Base-by-base conservation (phyloP, 495 filamentous ascomycete genomes). In the Letharia lupina region DNA sequence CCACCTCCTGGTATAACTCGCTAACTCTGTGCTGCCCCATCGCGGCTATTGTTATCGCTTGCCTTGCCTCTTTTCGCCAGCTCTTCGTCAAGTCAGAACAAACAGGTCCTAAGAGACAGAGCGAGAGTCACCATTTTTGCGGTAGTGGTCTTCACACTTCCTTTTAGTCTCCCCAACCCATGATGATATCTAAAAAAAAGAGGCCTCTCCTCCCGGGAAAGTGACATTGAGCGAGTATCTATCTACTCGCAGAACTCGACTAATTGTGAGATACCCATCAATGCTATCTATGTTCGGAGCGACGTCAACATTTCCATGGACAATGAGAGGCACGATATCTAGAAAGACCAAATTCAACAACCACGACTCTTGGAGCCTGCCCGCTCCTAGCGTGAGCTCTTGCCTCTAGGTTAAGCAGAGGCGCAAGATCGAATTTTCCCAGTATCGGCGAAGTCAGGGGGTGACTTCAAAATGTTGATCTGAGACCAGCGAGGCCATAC, bases 11-110 rank as follows among this genome's bases (percentile, higher is more conserved):
- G 39, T 18, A 15, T 39, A 16, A 60, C 41, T 40, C 18, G 18
- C 20, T 44, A 60, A 42, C 16, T 41, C 15, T 45, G 4, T 28
- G 20, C 10, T 40, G 20, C 20, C 7, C 10, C 10, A 18, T 39
- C 44, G 41, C 62, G 65, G 66, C 66, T 18, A 64, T 68, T 18
- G 45, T 64, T 13, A 47, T 68, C 37, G 61, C 62, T 8, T 68
- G 66, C 56, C 62, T 68, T 18, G 56, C 31, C n/a, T 68, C 66
- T 12, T 68, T 68, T 45, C 66, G 66, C 62, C 54, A 64, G 42
- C 61, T 65, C 40, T 70, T 59, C 57, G 60, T 67, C 40, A 52
- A 66, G 23, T 47, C 23, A n/a, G 39, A 48, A 48, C 23, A 47
- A 7, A 7, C 60, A 15, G 23, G 41, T 4, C 31, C 2, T 3